Evolutionary conservation across 495 filamentous ascomycete genomes (phyloP).

Genomic region (Penicillium goetzii): DNA sequence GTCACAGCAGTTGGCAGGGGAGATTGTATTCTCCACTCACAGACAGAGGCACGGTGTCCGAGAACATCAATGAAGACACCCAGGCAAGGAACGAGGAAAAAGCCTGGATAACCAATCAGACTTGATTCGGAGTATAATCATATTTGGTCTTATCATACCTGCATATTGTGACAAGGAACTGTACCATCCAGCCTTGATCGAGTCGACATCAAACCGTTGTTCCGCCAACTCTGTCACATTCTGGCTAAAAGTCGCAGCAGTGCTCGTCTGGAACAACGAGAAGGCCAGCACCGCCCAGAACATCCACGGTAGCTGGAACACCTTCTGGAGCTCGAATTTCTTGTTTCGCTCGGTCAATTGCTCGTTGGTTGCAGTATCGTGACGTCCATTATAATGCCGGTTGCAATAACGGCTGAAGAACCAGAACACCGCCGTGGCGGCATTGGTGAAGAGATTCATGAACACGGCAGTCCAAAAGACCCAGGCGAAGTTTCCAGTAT

Average conservation of each 20-base stretch:
- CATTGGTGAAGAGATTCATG: conserved; percentile 54
- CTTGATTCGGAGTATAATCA: neutral
- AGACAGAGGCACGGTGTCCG: conserved; percentile 44
- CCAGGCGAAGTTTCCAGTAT: conserved; percentile 52
- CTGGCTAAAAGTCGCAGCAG: conserved; percentile 43
- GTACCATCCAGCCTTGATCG: conserved; percentile 51
- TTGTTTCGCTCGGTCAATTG: conserved; percentile 49
- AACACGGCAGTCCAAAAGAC: conserved; percentile 51
- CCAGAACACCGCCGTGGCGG: conserved; percentile 43
- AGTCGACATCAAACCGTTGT: conserved; percentile 44
- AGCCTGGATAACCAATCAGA: conserved; percentile 24
- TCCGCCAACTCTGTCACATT: conserved; percentile 52
- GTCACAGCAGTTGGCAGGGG: too few relatives aligned
- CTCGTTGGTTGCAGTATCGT: conserved; percentile 46
- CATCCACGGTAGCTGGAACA: conserved; percentile 49
- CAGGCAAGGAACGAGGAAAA: conserved; percentile 47
- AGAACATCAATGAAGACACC: conserved; percentile 51
- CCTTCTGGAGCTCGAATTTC: conserved; percentile 47
- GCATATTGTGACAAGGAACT: conserved; percentile 47
- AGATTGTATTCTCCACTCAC: conserved; percentile 33
- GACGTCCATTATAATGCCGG: conserved; percentile 32
- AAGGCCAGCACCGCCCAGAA: conserved; percentile 48
- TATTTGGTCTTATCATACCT: conserved; percentile 25
- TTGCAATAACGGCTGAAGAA: conserved; percentile 46
- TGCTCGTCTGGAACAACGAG: conserved; percentile 49